phyloP scores from a whole-genome alignment of 805 yeast genomes.

The Spathaspora gorwiae region DNA sequence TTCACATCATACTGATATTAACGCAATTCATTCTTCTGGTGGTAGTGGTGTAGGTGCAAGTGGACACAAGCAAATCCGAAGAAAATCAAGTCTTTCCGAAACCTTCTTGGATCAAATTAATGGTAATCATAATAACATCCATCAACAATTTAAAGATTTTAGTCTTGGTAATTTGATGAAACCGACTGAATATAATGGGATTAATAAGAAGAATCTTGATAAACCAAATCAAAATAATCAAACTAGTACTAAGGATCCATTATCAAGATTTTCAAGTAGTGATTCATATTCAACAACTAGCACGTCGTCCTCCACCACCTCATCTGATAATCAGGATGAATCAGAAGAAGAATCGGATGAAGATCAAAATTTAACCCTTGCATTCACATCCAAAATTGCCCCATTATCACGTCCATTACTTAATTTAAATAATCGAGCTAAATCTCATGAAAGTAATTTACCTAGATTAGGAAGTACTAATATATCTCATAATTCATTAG shows the following conservation, averaged over 20 bases:
- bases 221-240: constrained; percentile 17
- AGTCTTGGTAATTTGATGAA: constrained; percentile 34
- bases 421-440: constrained; percentile 29
- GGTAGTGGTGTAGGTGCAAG: background rate
- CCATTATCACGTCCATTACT: constrained; percentile 32
- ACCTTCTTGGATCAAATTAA: constrained; percentile 5
- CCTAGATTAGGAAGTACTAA: constrained; percentile 19
- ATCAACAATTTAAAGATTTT: constrained; percentile 32
- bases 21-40: background rate
- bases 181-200: background rate
- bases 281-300: constrained; percentile 7
- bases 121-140: constrained; percentile 11
- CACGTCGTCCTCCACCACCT: constrained; percentile 12
- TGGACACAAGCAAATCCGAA: background rate
- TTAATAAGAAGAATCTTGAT: constrained; percentile 10
- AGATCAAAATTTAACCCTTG: constrained; percentile 39
- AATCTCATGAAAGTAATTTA: constrained; percentile 40
- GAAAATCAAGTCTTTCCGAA: constrained; percentile 9
- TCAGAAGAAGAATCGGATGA: constrained; percentile 7
- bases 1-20: too few relatives aligned
- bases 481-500: constrained; percentile 13
- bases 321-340: constrained; percentile 2
- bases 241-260: constrained; percentile 3
- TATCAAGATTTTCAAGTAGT: background rate
- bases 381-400: constrained; percentile 38